phyloP scores from a whole-genome alignment of 257 asterid genomes.

The Coffea eugenioides region DNA sequence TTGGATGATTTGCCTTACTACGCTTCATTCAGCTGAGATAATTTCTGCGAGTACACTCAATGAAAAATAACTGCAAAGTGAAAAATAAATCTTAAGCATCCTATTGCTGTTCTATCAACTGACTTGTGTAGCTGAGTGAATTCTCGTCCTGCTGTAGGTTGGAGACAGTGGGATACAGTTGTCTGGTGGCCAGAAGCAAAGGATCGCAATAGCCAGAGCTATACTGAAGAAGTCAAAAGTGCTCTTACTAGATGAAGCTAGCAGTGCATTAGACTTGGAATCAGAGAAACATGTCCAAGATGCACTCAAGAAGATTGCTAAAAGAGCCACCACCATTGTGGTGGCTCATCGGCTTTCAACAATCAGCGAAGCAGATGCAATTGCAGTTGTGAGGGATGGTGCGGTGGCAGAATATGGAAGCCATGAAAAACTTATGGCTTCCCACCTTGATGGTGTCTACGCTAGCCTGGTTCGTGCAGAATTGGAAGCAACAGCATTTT shows the following conservation, averaged over 20 bases:
- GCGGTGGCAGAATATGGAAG: constrained; percentile 67
- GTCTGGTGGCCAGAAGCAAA: constrained; percentile 90
- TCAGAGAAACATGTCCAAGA: constrained; percentile 73
- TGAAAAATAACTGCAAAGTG: background rate
- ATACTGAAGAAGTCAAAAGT: constrained; percentile 64
- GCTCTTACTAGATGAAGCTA: constrained; percentile 75
- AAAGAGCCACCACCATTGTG: constrained; percentile 62
- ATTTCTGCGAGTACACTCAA: background rate
- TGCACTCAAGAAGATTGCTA: constrained; percentile 62
- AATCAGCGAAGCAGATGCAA: constrained; percentile 57
- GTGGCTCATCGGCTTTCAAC: constrained; percentile 89
- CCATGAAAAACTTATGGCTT: constrained; percentile 53
- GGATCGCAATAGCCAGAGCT: constrained; percentile 86
- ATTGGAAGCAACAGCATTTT: constrained; percentile 71
- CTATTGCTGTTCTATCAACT: background rate
- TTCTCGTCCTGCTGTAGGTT: constrained; percentile 36
- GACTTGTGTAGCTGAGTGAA: background rate
- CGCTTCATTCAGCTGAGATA: background rate
- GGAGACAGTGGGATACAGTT: constrained; percentile 78
- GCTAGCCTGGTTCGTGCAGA: constrained; percentile 70
- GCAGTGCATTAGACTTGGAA: constrained; percentile 83
- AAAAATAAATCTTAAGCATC: background rate
- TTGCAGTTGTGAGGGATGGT: constrained; percentile 66
- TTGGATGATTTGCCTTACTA: background rate
- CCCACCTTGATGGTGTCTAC: constrained; percentile 55